phyloP scores from a whole-genome alignment of 1,284 basidiomycete species.

The Xerocomus nothofagi region DNA sequence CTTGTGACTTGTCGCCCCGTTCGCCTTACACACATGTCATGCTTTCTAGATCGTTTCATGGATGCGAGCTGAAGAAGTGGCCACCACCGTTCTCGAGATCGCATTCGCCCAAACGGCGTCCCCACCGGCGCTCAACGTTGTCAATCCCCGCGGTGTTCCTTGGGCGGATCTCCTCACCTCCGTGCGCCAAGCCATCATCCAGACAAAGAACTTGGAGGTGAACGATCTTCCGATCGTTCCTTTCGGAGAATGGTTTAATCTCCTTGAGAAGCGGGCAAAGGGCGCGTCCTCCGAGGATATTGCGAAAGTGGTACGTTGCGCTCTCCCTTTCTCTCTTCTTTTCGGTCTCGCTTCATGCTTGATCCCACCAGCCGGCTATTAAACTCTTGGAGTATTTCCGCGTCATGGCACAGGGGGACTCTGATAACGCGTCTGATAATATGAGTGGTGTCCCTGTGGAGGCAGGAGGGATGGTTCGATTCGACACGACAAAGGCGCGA shows the following conservation, averaged over 20 bases:
- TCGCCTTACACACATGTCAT: neutral
- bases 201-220: neutral
- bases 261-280: conserved; percentile 1
- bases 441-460: neutral
- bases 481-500: neutral
- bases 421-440: no score
- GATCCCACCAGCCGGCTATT: conserved; percentile 4
- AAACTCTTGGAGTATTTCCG: conserved; percentile 7
- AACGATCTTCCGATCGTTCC: neutral
- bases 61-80: conserved; percentile 24
- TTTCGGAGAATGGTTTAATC: neutral
- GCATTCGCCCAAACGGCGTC: conserved; percentile 10
- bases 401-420: neutral
- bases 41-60: conserved; percentile 22
- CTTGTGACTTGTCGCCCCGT: neutral
- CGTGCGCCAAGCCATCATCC: conserved; percentile 9
- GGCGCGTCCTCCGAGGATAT: conserved; percentile 1
- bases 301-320: neutral
- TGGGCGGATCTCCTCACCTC: conserved; percentile 19
- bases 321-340: neutral
- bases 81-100: conserved; percentile 16
- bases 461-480: neutral
- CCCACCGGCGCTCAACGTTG: conserved; percentile 19
- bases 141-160: conserved; percentile 20
- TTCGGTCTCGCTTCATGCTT: neutral